phyloP scores from a whole-genome alignment of 345 rosid species.

The Camelina neglecta region DNA sequence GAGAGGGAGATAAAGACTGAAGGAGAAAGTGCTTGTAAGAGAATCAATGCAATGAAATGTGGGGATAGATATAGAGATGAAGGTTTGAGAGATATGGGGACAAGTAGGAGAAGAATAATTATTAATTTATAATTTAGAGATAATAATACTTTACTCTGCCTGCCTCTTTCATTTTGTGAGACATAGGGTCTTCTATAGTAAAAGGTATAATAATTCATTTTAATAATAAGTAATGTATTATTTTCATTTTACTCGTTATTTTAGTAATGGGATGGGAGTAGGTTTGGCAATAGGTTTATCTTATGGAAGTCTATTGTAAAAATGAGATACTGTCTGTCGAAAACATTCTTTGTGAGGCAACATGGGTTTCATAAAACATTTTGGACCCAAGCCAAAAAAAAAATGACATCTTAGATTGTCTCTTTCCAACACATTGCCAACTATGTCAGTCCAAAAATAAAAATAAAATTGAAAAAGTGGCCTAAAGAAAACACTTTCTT shows the following conservation, averaged over 20 bases:
- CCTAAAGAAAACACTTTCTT: conserved; percentile 59
- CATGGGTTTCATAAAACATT: conserved; percentile 32
- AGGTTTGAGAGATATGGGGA: conserved; percentile 20
- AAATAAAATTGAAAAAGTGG: conserved; percentile 40
- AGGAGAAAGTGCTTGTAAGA: conserved; percentile 35
- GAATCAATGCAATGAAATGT: conserved; percentile 30
- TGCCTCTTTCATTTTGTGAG: conserved; percentile 14
- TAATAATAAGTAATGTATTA: background rate
- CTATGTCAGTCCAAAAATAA: conserved; percentile 42
- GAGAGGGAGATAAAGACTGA: conserved; percentile 15
- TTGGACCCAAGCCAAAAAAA: conserved; percentile 28
- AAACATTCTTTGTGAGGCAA: conserved; percentile 44
- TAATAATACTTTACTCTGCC: conserved; percentile 62
- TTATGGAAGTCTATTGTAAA: conserved; percentile 25
- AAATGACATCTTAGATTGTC: conserved; percentile 41
- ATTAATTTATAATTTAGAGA: conserved; percentile 32
- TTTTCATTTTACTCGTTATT: conserved; percentile 4
- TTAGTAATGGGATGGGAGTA: conserved; percentile 30
- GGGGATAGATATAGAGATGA: conserved; percentile 40
- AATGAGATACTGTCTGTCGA: conserved; percentile 22
- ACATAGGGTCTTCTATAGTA: conserved; percentile 31
- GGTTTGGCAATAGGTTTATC: conserved; percentile 36
- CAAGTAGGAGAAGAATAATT: conserved; percentile 31
- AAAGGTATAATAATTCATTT: conserved; percentile 18
- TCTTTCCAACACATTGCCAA: conserved; percentile 53